phyloP scores from a whole-genome alignment of 2,329 filamentous ascomycete species.

The Biscogniauxia marginata region DNA sequence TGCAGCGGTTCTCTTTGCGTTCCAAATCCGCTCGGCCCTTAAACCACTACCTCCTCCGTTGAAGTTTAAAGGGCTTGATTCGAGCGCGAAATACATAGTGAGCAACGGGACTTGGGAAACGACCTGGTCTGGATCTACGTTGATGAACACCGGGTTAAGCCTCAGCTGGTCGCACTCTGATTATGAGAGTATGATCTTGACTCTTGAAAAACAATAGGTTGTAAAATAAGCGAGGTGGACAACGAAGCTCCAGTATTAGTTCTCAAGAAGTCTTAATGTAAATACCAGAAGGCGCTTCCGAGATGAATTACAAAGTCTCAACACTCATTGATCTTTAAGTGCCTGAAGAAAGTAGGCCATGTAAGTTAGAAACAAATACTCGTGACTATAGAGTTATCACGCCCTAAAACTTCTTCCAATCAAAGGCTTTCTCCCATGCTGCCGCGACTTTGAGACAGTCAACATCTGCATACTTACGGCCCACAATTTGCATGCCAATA shows the following conservation, averaged over 20 bases:
- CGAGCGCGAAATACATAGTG: slow-evolving; percentile 51
- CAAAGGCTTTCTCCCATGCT: slow-evolving; percentile 29
- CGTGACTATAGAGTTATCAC: no score
- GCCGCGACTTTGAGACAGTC: slow-evolving; percentile 28
- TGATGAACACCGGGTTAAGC: slow-evolving; percentile 62
- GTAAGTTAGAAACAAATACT: no score
- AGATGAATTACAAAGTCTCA: background rate
- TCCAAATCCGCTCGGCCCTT: slow-evolving; percentile 53
- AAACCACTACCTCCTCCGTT: slow-evolving; percentile 55
- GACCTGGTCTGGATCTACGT: slow-evolving; percentile 55
- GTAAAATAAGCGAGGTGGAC: background rate
- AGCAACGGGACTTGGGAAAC: slow-evolving; percentile 42
- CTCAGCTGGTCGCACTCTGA: slow-evolving; percentile 46
- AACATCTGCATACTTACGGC: slow-evolving; percentile 25
- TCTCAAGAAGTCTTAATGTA: background rate
- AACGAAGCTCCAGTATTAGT: no score
- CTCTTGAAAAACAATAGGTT: slow-evolving; percentile 46
- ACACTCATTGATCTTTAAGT: no score
- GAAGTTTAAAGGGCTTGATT: slow-evolving; percentile 56
- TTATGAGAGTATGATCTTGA: slow-evolving; percentile 57
- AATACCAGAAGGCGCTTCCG: background rate
- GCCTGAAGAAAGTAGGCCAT: no score
- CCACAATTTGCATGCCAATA: slow-evolving; percentile 30
- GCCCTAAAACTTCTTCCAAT: slow-evolving; percentile 24
- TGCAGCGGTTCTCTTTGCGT: slow-evolving; percentile 56